These are phyloP conservation scores for Schoenoplectus tabernaemontani DNA, from an alignment of 202 grass and related monocot genomes.

Conservation along the genomic window DNA sequence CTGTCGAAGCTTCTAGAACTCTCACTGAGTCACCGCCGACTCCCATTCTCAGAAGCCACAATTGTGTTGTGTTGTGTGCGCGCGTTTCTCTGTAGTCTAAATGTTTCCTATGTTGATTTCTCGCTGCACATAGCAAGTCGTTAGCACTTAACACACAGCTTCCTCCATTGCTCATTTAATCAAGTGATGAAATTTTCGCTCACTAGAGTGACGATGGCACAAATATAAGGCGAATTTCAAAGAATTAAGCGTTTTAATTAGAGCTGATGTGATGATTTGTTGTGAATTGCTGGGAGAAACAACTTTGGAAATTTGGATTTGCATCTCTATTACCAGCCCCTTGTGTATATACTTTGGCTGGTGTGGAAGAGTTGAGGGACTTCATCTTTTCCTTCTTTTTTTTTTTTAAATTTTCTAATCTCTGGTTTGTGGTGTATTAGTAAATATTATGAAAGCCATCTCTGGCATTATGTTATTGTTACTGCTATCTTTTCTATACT, in stretches of 20 bases:
- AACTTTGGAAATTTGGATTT: conserved; percentile 18
- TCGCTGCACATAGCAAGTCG: neutral
- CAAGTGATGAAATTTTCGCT: no score
- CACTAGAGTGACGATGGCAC: no score
- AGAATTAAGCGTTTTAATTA: neutral
- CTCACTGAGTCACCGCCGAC: neutral
- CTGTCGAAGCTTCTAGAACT: conserved; percentile 40
- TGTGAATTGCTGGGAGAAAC: neutral
- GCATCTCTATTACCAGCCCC: conserved; percentile 21
- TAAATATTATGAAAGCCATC: neutral
- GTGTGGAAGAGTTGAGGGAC: conserved; percentile 19
- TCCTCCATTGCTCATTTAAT: neutral
- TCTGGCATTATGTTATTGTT: neutral
- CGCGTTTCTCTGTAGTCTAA: conserved; percentile 21
- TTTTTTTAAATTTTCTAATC: neutral
- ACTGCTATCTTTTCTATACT: neutral
- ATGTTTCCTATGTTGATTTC: neutral
- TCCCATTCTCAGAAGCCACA: neutral
- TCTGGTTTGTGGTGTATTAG: neutral
- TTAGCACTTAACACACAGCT: neutral
- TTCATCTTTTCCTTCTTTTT: neutral
- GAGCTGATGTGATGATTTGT: neutral
- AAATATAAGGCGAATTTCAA: neutral
- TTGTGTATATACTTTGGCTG: conserved; percentile 21
- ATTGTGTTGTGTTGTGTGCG: neutral